Evolutionary conservation across 2,329 filamentous ascomycete genomes (phyloP).

Genomic region (Aureobasidium musti): DNA sequence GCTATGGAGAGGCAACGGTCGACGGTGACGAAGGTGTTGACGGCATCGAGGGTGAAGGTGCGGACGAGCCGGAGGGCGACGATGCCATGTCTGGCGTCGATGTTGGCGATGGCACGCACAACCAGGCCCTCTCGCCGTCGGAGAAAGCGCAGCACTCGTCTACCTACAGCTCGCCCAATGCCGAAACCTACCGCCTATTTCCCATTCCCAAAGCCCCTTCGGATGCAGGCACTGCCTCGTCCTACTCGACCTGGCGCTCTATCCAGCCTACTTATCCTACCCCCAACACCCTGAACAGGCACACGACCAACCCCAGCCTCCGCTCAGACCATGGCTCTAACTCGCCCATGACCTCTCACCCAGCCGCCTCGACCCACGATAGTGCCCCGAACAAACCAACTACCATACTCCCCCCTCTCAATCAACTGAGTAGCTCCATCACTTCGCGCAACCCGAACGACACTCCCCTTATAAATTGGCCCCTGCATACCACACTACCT

Average conservation of each 20-base stretch:
- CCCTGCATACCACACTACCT: conserved; percentile 24
- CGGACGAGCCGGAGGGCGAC: not conserved
- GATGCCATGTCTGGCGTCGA: not conserved
- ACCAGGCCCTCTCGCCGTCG: not conserved
- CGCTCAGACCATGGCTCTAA: not conserved
- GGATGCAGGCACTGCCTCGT: not conserved
- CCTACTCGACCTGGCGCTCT: conserved; percentile 16
- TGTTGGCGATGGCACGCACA: not conserved
- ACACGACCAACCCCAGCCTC: not conserved
- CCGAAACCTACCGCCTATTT: not conserved
- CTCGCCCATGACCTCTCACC: not conserved
- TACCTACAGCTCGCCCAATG: conserved; percentile 3
- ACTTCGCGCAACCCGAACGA: not conserved
- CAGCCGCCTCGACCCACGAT: not conserved
- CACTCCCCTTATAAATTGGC: conserved; percentile 23
- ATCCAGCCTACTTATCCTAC: not conserved
- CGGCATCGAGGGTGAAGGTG: not conserved
- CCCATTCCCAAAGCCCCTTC: not conserved
- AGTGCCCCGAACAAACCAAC: not conserved
- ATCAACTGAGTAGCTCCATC: not conserved
- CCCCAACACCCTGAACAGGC: not conserved
- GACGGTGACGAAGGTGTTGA: conserved; percentile 1
- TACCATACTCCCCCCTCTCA: conserved; percentile 9
- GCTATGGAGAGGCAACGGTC: not conserved
- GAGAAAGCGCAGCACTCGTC: not conserved